These are phyloP conservation scores for Fragaria iinumae DNA, from an alignment of 306 rosid genomes.

Conservation along the genomic window DNA sequence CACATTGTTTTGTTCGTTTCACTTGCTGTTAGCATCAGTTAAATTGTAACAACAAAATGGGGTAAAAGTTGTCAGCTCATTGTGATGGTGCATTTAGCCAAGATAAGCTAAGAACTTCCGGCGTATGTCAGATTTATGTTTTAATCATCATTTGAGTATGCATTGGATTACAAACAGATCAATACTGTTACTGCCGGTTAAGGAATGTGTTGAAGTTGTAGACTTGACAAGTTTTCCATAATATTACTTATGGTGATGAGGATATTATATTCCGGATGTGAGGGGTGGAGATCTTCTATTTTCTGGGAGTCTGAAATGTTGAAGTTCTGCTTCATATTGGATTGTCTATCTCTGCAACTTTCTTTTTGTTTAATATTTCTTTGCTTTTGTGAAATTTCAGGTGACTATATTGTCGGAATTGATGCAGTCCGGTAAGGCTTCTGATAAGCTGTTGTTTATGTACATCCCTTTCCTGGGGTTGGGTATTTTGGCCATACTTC, in stretches of 20 bases:
- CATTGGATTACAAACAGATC: neutral
- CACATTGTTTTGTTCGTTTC: neutral
- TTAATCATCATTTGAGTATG: neutral
- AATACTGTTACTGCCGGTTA: neutral
- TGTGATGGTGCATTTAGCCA: neutral
- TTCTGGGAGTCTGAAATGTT: neutral
- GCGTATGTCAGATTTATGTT: neutral
- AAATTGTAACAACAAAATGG: neutral
- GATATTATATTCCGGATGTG: neutral
- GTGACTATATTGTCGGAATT: conserved; percentile 56
- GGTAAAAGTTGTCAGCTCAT: neutral
- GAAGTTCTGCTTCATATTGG: neutral
- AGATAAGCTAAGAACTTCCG: neutral
- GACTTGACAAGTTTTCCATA: neutral
- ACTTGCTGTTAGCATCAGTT: neutral
- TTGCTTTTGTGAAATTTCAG: conserved; percentile 41
- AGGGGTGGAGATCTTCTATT: neutral
- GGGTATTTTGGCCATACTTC: conserved; percentile 48
- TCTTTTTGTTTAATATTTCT: neutral
- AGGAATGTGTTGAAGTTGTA: neutral
- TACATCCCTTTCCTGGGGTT: conserved; percentile 62
- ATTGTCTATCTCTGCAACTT: neutral
- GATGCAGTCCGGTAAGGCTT: conserved; percentile 54
- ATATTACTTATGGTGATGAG: neutral
- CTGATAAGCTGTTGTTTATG: conserved; percentile 45